Conservation (phyloP, 164 flowering plant species). For the Platanus orientalis region DNA sequence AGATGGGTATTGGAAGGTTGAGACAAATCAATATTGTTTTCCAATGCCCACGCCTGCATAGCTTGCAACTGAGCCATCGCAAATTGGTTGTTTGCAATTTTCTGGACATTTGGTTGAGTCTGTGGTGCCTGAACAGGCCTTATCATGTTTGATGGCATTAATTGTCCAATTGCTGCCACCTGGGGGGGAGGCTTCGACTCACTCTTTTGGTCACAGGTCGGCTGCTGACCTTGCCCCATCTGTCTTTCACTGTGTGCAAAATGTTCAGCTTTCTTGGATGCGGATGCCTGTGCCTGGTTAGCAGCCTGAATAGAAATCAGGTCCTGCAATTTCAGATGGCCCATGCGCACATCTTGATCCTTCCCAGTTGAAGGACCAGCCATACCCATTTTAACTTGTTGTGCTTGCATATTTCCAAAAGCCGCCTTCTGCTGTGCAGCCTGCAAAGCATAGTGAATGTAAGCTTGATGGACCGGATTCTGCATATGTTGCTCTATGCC, state of each 20-base stretch:
- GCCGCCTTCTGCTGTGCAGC: constrained; percentile 70
- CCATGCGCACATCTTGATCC: constrained; percentile 63
- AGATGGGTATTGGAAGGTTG: constrained; percentile 72
- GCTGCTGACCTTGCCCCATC: constrained; percentile 49
- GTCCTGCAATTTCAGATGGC: constrained; percentile 72
- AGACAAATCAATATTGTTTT: constrained; percentile 81
- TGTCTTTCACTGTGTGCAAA: constrained; percentile 54
- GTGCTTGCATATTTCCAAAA: constrained; percentile 39
- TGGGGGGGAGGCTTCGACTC: constrained; percentile 46
- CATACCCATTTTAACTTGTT: constrained; percentile 61
- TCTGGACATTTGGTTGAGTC: constrained; percentile 46
- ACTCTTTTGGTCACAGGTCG: constrained; percentile 40
- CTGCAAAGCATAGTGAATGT: constrained; percentile 67
- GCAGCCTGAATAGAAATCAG: constrained; percentile 60
- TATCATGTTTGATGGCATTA: constrained; percentile 31
- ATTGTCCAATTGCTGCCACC: constrained; percentile 39
- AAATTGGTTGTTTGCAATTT: constrained; percentile 47
- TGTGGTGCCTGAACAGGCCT: constrained; percentile 59
- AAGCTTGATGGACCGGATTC: constrained; percentile 71
- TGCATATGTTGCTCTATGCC: constrained; percentile 56
- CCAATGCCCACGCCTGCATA: constrained; percentile 83
- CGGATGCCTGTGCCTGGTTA: constrained; percentile 62
- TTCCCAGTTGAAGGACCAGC: constrained; percentile 47
- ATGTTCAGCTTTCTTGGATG: constrained; percentile 62
- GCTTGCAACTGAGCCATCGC: constrained; percentile 80